These are phyloP conservation scores for Scolecobasidium constrictum DNA, from an alignment of 2,329 filamentous ascomycete species.

Conservation along the genomic window DNA sequence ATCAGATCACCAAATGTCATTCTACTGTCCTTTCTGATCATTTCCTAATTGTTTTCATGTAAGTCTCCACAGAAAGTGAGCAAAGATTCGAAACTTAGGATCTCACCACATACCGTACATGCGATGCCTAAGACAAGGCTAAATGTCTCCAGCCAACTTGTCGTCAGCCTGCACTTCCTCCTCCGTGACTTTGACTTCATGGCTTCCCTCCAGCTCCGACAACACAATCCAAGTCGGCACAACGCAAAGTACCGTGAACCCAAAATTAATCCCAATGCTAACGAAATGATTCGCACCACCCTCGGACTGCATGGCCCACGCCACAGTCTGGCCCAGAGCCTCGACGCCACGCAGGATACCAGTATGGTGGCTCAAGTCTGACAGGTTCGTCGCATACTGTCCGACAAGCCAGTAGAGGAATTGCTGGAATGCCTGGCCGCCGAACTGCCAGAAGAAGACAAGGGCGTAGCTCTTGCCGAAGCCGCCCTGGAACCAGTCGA, in stretches of 20 bases:
- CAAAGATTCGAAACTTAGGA: too few relatives aligned
- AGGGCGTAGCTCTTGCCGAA: constrained; percentile 23
- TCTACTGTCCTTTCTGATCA: too few relatives aligned
- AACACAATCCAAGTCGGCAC: too few relatives aligned
- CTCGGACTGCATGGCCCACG: constrained; percentile 26
- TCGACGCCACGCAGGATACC: constrained; percentile 24
- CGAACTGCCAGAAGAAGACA: constrained; percentile 25
- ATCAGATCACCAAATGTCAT: too few relatives aligned
- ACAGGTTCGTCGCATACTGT: constrained; percentile 24
- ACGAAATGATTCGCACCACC: constrained; percentile 25
- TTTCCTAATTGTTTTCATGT: too few relatives aligned
- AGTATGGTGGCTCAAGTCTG: constrained; percentile 22
- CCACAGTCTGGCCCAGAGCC: constrained; percentile 23
- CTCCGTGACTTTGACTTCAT: constrained; percentile 73
- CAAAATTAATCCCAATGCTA: constrained; percentile 25
- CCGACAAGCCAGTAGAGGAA: constrained; percentile 26
- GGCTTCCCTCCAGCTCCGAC: too few relatives aligned
- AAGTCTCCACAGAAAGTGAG: too few relatives aligned
- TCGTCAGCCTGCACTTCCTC: constrained; percentile 68
- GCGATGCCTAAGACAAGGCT: too few relatives aligned
- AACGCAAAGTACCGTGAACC: too few relatives aligned
- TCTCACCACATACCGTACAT: too few relatives aligned
- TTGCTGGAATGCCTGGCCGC: constrained; percentile 25
- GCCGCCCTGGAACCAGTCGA: constrained; percentile 23
- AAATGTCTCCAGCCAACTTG: constrained; percentile 60